Evolutionary conservation across 2,329 filamentous ascomycete species (phyloP).

Genomic region (Penicillium sp.): DNA sequence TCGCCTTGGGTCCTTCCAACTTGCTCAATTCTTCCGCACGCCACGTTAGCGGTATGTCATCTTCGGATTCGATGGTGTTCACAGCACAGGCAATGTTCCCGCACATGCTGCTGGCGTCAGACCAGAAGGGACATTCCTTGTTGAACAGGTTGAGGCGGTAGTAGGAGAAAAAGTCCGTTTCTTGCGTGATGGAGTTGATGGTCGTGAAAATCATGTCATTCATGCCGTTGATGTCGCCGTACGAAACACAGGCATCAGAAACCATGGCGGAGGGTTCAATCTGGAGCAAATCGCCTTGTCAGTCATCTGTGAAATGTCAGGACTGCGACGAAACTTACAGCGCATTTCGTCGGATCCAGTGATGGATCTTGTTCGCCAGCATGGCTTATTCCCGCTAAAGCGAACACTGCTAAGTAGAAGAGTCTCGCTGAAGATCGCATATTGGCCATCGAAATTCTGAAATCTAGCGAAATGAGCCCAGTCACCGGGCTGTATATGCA

Average conservation of each 20-base stretch:
- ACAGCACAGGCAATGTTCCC: slow-evolving; percentile 96
- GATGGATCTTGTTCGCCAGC: slow-evolving; percentile 43
- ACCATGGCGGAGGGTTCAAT: slow-evolving; percentile 86
- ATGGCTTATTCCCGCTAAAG: slow-evolving; percentile 52
- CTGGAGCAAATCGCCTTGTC: slow-evolving; percentile 47
- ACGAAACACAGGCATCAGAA: slow-evolving; percentile 90
- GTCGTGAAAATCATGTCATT: slow-evolving; percentile 73
- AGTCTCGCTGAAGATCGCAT: slow-evolving; percentile 55
- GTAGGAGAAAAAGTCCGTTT: slow-evolving; percentile 97
- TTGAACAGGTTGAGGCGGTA: slow-evolving; percentile 94
- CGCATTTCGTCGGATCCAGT: slow-evolving; percentile 47
- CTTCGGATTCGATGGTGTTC: slow-evolving; percentile 89
- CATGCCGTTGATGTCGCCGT: slow-evolving; percentile 79
- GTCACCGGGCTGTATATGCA: not conserved
- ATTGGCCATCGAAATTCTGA: slow-evolving; percentile 7
- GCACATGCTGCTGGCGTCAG: slow-evolving; percentile 87
- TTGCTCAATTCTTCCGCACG: slow-evolving; percentile 87
- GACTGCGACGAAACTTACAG: slow-evolving; percentile 46
- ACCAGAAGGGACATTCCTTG: slow-evolving; percentile 94
- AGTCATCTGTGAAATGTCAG: not conserved
- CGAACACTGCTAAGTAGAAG: slow-evolving; percentile 62
- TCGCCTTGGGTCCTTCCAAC: slow-evolving; percentile 83
- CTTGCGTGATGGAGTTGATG: slow-evolving; percentile 73
- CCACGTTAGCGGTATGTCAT: slow-evolving; percentile 90
- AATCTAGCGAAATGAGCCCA: not conserved